Evolutionary conservation across 176 grass and related monocot species (phyloP), one percentile per base, ranked within the genome.

Genomic region (Luzula sylvatica): DNA sequence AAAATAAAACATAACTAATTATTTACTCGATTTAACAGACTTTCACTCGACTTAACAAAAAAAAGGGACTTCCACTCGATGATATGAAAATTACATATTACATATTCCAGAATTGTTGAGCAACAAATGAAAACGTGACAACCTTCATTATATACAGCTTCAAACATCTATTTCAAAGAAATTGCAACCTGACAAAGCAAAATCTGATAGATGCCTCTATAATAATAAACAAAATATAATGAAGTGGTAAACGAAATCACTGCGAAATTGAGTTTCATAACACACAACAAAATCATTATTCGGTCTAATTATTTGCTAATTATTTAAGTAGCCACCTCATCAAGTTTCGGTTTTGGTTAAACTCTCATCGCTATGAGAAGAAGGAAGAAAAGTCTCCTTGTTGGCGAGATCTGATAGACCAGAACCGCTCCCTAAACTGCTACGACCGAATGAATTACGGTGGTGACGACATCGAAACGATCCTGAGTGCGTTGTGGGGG

Each of bases 381-480:
- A 25, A 17, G 22, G 24, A 51, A 23, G 61, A 1, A 48, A 14
- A 40, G 50, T 42, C 27, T 58, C 42, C 55, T 83, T 77, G 65
- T 72, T 87, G 35, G 47, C 65, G 49, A 72, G 67, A 22, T 78
- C 70, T 39, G 58, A 53, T 55, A 78, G 54, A 16, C 28, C 49
- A 13, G 49, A 28, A 8, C 65, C 47, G 11, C 40, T 29, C 3
- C 28, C 53, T 15, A 20, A 2, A 23, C 59, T 23, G 3, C 15
- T 50, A 38, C 46, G 51, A n/a, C 52, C 28, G 11, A 42, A 30
- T 56, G 41, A 38, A 57, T 62, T 70, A 54, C 83, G 78, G 54
- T 87, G 83, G 70, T 78, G 67, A 39, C 78, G 69, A 54, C 83
- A 87, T 28, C 83, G 74, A 74, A 87, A 87, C 24, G 83, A 87